Conservation (phyloP, 2,329 filamentous ascomycete genomes). For the Ophiostoma sp. region DNA sequence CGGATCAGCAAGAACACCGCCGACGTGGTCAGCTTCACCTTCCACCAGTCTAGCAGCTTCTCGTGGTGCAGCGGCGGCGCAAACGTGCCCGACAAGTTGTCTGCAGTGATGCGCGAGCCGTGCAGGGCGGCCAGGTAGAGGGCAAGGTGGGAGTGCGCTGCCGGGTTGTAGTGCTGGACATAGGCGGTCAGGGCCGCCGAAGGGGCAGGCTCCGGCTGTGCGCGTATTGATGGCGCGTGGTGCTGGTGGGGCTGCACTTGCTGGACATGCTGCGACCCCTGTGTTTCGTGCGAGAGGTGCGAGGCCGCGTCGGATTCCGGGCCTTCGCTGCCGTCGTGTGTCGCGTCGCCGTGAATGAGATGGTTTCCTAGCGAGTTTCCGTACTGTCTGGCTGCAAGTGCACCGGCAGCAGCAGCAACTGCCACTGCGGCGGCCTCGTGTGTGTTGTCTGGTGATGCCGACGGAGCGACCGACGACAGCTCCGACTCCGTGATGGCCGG, state of each 20-base stretch:
- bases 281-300: background rate
- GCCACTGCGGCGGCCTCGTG: background rate
- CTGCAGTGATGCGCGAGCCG: conserved; percentile 53
- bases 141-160: conserved; percentile 47
- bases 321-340: background rate
- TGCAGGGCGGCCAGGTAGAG: conserved; percentile 55
- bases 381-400: background rate
- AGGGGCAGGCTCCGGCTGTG: background rate
- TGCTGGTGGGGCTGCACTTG: background rate
- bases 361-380: background rate
- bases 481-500: conserved; percentile 19
- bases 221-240: background rate
- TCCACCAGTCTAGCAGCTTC: conserved; percentile 55
- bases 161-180: conserved; percentile 39
- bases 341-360: background rate
- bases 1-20: conserved; percentile 49
- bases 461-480: background rate
- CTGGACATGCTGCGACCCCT: background rate
- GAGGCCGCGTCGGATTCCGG: background rate
- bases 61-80: conserved; percentile 53
- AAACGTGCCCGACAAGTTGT: conserved; percentile 54
- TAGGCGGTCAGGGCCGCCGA: background rate
- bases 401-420: background rate
- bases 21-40: conserved; percentile 46
- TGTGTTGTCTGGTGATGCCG: background rate